A percentile compares a stretch with the other conserved stretches of the same genome.
Evolutionary conservation across 140 eudicot genomes (phyloP).

Genomic region (Stevia rebaudiana): DNA sequence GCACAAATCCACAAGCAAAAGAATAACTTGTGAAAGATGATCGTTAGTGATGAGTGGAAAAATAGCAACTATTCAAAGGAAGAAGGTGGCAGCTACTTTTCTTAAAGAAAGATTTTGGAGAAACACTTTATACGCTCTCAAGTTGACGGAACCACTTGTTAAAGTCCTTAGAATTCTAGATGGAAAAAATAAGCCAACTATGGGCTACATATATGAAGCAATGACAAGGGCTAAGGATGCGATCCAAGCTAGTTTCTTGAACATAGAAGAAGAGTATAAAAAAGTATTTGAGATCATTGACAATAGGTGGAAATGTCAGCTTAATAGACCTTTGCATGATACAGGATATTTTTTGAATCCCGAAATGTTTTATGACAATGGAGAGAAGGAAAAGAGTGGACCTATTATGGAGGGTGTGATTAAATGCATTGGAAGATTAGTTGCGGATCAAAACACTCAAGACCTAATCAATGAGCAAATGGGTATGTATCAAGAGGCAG

Average conservation of each 20-base stretch:
- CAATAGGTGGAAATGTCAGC: background rate
- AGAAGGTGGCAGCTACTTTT: background rate
- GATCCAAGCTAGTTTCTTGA: background rate
- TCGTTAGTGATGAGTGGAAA: background rate
- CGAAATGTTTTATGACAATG: background rate
- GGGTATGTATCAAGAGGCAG: background rate
- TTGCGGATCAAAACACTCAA: background rate
- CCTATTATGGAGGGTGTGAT: background rate
- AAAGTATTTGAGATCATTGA: background rate
- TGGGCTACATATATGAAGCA: too few relatives aligned
- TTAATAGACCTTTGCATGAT: slow-evolving; percentile 5
- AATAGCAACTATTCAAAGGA: background rate
- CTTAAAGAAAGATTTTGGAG: too few relatives aligned
- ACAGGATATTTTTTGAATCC: background rate
- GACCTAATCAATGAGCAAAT: background rate
- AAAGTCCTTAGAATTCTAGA: background rate
- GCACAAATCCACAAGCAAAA: background rate
- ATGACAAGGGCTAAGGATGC: background rate
- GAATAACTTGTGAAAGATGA: background rate
- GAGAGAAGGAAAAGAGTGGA: background rate
- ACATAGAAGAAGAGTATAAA: background rate
- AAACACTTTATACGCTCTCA: background rate
- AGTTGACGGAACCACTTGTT: background rate
- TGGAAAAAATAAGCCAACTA: too few relatives aligned
- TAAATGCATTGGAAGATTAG: background rate